phyloP scores from a whole-genome alignment of 805 yeast genomes.

The Cyberlindnera xishuangbannaensis region DNA sequence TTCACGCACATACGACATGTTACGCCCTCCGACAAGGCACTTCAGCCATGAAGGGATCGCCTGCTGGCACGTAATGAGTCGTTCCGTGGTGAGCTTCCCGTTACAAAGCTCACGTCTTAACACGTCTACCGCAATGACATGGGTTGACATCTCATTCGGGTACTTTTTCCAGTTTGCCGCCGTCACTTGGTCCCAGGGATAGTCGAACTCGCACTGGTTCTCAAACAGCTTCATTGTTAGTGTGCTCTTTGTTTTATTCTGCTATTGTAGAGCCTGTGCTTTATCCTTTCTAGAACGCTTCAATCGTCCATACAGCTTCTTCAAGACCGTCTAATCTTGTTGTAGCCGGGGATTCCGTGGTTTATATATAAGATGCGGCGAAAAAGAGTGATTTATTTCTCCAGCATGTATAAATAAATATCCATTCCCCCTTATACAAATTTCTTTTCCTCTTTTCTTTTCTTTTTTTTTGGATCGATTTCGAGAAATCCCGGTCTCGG shows the following conservation, averaged over 20 bases:
- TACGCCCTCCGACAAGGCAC: conserved; percentile 64
- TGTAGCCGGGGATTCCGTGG: neutral
- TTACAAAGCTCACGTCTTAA: conserved; percentile 64
- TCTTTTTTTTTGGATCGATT: no score
- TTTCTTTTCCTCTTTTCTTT: no score
- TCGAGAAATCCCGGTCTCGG: no score
- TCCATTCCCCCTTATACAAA: no score
- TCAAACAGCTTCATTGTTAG: conserved; percentile 78
- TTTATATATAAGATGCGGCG: no score
- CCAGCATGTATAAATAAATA: no score
- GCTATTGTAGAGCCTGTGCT: no score
- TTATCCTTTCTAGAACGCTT: no score
- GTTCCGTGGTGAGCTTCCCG: conserved; percentile 65
- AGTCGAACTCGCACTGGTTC: conserved; percentile 61
- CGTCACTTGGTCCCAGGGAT: conserved; percentile 91
- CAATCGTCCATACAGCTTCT: no score
- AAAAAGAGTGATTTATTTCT: no score
- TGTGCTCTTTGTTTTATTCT: no score
- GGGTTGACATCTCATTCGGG: conserved; percentile 91
- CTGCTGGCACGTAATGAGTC: conserved; percentile 85
- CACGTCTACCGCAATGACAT: conserved; percentile 91
- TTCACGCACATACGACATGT: conserved; percentile 79
- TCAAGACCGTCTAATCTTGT: conserved; percentile 1
- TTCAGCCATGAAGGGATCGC: conserved; percentile 79
- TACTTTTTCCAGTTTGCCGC: conserved; percentile 96